Percentiles rank a stretch among this genome's conserved stretches.
phyloP scores from a whole-genome alignment of 2,329 filamentous ascomycete genomes.

The Diaporthe amygdali region DNA sequence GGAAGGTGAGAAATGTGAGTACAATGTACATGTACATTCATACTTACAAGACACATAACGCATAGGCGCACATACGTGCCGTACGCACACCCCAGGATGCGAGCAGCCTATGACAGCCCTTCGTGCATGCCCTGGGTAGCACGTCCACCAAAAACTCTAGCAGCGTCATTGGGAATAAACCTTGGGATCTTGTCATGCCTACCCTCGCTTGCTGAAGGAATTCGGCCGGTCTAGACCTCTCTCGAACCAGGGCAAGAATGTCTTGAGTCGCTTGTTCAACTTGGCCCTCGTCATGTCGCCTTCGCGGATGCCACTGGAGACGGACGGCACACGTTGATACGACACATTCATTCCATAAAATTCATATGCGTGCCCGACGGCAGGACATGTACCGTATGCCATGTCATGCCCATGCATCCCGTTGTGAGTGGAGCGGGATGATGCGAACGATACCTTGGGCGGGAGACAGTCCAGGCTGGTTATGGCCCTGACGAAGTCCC shows the following conservation, averaged over 20 bases:
- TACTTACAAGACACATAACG: background rate
- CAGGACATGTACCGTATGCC: background rate
- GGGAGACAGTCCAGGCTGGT: background rate
- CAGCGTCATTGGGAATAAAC: background rate
- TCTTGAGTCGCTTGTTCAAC: conserved; percentile 2
- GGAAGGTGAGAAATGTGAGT: background rate
- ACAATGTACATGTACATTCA: background rate
- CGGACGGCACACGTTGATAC: background rate
- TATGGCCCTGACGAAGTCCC: background rate
- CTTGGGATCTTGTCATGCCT: conserved; percentile 1
- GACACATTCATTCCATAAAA: background rate
- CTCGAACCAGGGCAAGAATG: background rate
- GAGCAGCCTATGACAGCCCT: background rate
- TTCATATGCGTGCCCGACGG: conserved; percentile 15
- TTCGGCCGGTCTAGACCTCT: conserved; percentile 6
- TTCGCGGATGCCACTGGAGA: background rate
- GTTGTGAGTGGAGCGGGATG: background rate
- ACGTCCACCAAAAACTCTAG: background rate
- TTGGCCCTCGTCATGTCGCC: conserved; percentile 4
- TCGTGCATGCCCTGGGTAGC: background rate
- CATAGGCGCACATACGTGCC: background rate
- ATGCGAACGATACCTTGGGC: background rate
- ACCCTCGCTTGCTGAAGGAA: background rate
- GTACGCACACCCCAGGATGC: background rate
- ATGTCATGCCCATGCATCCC: conserved; percentile 11